Percentiles rank a stretch among this genome's conserved stretches.
Evolutionary conservation across 164 flowering plant species (phyloP).

Genomic region (Piper betle): DNA sequence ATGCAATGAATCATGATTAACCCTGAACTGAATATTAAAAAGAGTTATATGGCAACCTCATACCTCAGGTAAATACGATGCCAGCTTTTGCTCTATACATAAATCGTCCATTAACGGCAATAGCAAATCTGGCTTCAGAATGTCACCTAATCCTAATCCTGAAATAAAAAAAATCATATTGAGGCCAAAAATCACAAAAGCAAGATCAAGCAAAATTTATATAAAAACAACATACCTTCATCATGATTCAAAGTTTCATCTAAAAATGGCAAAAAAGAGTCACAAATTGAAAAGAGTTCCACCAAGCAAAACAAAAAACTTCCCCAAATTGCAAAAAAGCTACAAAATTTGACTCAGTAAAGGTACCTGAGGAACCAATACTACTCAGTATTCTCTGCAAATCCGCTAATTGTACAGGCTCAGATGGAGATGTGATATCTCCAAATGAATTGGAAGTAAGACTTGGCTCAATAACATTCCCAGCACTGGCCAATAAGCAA

Average conservation of each 20-base stretch:
- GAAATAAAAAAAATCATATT: background rate
- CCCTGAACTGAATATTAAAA: background rate
- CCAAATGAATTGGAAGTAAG: constrained; percentile 42
- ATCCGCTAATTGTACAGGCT: constrained; percentile 77
- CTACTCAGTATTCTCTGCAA: constrained; percentile 80
- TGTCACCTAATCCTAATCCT: constrained; percentile 82
- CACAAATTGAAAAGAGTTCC: constrained; percentile 1
- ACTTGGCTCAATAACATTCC: constrained; percentile 44
- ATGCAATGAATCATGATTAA: background rate
- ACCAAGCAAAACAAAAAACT: constrained; percentile 4
- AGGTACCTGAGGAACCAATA: constrained; percentile 53
- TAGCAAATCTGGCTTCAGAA: constrained; percentile 80
- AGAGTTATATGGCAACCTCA: background rate
- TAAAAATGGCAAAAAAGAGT: constrained; percentile 15
- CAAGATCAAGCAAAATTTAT: background rate
- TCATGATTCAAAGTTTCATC: constrained; percentile 52
- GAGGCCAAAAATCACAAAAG: background rate
- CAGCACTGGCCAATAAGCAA: constrained; percentile 35
- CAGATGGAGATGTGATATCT: constrained; percentile 68
- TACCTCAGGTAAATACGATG: constrained; percentile 89
- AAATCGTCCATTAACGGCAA: constrained; percentile 61
- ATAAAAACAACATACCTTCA: constrained; percentile 34
- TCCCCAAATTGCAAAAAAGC: background rate
- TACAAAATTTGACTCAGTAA: background rate
- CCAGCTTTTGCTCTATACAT: constrained; percentile 50